phyloP scores from a whole-genome alignment of 2,329 filamentous ascomycete genomes.

The Orbilia ellipsospora region DNA sequence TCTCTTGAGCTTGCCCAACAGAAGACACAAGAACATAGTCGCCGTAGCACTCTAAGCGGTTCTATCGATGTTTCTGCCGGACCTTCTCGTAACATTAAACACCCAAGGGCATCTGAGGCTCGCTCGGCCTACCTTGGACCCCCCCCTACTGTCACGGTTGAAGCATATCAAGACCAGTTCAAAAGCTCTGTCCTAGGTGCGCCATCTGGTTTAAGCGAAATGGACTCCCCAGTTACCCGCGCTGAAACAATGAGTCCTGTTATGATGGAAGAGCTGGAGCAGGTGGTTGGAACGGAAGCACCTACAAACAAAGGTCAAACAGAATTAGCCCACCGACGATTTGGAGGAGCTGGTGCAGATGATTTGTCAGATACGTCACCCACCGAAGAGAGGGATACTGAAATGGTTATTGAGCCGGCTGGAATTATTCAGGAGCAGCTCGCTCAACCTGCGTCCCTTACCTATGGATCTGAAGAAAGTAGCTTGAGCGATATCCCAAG shows the following conservation, averaged over 20 bases:
- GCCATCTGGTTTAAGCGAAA: neutral
- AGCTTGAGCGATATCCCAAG: conserved; percentile 3
- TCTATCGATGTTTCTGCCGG: conserved; percentile 19
- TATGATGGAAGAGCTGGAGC: conserved; percentile 1
- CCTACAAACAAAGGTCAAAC: neutral
- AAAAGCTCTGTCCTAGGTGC: conserved; percentile 19
- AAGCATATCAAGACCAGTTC: conserved; percentile 36
- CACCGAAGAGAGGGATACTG: neutral
- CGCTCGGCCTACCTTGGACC: conserved; percentile 27
- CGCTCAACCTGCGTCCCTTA: neutral
- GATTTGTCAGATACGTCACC: neutral
- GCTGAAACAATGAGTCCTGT: conserved; percentile 23
- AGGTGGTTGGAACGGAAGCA: neutral
- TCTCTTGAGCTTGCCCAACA: neutral
- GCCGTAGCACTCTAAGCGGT: conserved; percentile 27
- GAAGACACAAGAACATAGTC: neutral
- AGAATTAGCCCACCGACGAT: neutral
- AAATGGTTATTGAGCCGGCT: neutral
- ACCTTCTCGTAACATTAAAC: conserved; percentile 19
- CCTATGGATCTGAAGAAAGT: neutral
- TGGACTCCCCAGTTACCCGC: neutral
- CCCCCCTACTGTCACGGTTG: conserved; percentile 11
- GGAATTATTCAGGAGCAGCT: neutral
- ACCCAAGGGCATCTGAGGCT: conserved; percentile 25
- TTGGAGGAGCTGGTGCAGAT: conserved; percentile 3